phyloP scores from a whole-genome alignment of 1,284 basidiomycete genomes.

The Boletus albobrunnescens region DNA sequence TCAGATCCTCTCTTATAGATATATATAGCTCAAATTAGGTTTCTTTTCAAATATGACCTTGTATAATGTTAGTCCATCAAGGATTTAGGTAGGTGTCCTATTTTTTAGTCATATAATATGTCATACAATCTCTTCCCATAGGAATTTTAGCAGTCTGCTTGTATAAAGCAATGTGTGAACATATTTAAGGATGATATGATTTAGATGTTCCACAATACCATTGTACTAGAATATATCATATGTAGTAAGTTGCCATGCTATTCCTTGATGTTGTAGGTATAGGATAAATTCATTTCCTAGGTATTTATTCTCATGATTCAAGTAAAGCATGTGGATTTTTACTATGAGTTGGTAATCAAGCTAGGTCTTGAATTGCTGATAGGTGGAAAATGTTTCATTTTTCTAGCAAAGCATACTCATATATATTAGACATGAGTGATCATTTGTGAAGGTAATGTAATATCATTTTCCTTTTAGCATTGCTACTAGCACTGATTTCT shows the following conservation, averaged over 20 bases:
- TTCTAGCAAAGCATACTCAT: background rate
- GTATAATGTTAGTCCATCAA: background rate
- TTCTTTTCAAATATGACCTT: rapidly evolving
- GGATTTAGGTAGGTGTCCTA: background rate
- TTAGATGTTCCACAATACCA: background rate
- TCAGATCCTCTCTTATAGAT: background rate
- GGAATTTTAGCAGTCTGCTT: background rate
- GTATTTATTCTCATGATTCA: background rate
- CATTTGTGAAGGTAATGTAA: conserved; percentile 5
- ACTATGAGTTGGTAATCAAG: background rate
- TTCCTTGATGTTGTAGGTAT: background rate
- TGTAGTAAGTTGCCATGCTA: background rate
- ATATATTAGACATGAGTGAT: background rate
- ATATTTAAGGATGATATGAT: background rate
- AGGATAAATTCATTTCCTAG: background rate
- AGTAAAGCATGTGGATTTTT: background rate
- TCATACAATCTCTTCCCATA: background rate
- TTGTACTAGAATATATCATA: conserved; percentile 5
- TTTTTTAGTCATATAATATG: conserved; percentile 1
- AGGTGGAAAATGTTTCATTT: background rate
- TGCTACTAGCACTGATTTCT: background rate
- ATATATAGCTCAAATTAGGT: background rate
- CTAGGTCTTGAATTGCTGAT: background rate
- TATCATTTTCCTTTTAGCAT: rapidly evolving
- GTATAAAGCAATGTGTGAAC: background rate